These are phyloP conservation scores for Albifimbria verrucaria DNA, from an alignment of 2,329 filamentous ascomycete species.

Conservation along the genomic window DNA sequence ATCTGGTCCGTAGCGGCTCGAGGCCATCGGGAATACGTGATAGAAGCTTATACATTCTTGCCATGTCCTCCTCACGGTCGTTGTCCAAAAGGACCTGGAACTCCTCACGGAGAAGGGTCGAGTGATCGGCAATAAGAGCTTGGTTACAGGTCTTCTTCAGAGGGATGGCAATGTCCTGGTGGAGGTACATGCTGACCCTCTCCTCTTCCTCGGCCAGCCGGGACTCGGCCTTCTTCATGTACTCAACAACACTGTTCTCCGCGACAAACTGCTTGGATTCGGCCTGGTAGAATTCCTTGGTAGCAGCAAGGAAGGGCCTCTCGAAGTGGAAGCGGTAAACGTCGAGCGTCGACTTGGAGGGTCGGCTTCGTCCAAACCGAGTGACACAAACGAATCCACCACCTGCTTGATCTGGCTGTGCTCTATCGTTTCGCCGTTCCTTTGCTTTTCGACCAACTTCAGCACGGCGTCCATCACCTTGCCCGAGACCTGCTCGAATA, in stretches of 20 bases:
- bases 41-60: conserved; percentile 91
- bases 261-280: conserved; percentile 94
- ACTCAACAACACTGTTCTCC: conserved; percentile 96
- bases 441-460: conserved; percentile 93
- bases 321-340: conserved; percentile 94
- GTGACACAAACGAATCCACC: conserved; percentile 92
- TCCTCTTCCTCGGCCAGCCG: conserved; percentile 91
- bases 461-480: conserved; percentile 96
- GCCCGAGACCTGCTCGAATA: conserved; percentile 78
- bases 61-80: conserved; percentile 92
- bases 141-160: conserved; percentile 86
- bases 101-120: conserved; percentile 81
- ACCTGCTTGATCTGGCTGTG: conserved; percentile 96
- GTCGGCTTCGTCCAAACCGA: conserved; percentile 91
- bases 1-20: conserved; percentile 80
- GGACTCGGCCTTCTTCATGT: conserved; percentile 98
- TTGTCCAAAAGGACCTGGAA: conserved; percentile 93
- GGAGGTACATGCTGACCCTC: conserved; percentile 86
- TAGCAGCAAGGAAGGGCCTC: conserved; percentile 83
- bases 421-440: conserved; percentile 96
- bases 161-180: conserved; percentile 80
- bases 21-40: conserved; percentile 87
- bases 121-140: conserved; percentile 87
- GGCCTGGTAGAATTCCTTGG: conserved; percentile 79
- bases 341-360: conserved; percentile 89